Conservation (phyloP, 305 asterid genomes). For the Petunia hybrid region DNA sequence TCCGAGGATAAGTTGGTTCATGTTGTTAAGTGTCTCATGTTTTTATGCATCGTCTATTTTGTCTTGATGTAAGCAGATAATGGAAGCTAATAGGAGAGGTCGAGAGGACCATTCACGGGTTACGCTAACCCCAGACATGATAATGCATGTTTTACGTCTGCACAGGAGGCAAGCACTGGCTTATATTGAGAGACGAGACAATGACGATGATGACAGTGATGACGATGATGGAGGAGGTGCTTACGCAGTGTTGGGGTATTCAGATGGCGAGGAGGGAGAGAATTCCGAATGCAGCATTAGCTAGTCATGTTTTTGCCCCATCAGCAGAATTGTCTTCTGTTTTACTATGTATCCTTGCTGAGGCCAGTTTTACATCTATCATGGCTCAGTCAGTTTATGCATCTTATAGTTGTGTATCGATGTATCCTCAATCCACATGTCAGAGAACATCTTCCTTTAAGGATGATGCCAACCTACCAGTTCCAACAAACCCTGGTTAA, state of each 20-base stretch:
- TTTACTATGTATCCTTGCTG: neutral
- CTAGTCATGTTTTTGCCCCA: conserved; percentile 39
- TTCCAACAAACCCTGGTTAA: conserved; percentile 27
- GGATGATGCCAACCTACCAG: neutral
- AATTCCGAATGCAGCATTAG: conserved; percentile 72
- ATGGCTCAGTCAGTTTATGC: neutral
- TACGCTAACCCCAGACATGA: conserved; percentile 71
- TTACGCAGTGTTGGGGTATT: conserved; percentile 52
- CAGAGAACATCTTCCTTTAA: neutral
- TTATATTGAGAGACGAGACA: conserved; percentile 55
- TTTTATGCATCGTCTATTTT: neutral
- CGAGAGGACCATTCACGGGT: conserved; percentile 66
- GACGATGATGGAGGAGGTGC: conserved; percentile 57
- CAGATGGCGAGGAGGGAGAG: conserved; percentile 64
- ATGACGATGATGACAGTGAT: conserved; percentile 59
- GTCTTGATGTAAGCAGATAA: conserved; percentile 49
- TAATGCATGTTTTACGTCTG: conserved; percentile 78
- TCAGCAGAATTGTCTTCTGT: neutral
- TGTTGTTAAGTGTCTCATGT: neutral
- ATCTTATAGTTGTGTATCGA: neutral
- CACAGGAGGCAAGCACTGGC: conserved; percentile 78
- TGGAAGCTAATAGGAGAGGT: conserved; percentile 66
- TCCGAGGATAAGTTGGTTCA: neutral
- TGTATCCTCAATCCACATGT: neutral
- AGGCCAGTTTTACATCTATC: neutral